Conservation (phyloP, 2,329 filamentous ascomycete genomes). For the Aspergillus unguis region DNA sequence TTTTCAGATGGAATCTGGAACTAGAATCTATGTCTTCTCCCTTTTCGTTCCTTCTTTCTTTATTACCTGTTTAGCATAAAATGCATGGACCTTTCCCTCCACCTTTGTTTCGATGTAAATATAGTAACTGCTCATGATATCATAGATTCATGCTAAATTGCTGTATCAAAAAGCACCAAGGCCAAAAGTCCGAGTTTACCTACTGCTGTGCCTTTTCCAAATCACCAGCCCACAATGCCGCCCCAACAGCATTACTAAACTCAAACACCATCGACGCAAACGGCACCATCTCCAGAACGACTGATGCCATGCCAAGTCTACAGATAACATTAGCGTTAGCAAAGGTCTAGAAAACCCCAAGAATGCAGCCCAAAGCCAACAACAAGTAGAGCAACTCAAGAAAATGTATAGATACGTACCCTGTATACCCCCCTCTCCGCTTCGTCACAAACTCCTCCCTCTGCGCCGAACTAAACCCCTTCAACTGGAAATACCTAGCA, state of each 20-base stretch:
- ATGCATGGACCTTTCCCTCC: too few relatives aligned
- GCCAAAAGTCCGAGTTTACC: too few relatives aligned
- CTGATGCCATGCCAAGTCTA: slow-evolving; percentile 70
- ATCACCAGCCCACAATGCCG: slow-evolving; percentile 91
- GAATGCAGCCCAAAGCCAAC: background rate
- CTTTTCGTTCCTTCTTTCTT: too few relatives aligned
- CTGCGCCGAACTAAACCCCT: slow-evolving; percentile 69
- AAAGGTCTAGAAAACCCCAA: too few relatives aligned
- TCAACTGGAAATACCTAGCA: slow-evolving; percentile 82
- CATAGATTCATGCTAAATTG: too few relatives aligned
- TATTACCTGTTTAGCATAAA: too few relatives aligned
- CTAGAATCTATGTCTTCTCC: too few relatives aligned
- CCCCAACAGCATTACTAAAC: slow-evolving; percentile 89
- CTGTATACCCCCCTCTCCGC: slow-evolving; percentile 73
- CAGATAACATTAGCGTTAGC: background rate
- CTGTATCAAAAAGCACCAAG: too few relatives aligned
- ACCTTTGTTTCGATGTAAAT: too few relatives aligned
- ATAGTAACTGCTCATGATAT: too few relatives aligned
- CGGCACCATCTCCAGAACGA: slow-evolving; percentile 79
- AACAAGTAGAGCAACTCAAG: slow-evolving; percentile 1
- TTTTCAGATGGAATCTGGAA: too few relatives aligned
- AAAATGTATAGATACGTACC: slow-evolving; percentile 53
- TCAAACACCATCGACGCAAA: slow-evolving; percentile 78
- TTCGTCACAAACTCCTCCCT: slow-evolving; percentile 66
- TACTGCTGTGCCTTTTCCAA: slow-evolving; percentile 57